Percentiles rank a stretch among this genome's conserved stretches.
Evolutionary conservation across 768 basidiomycete species (phyloP).

Genomic region (Mycena capillaripes): DNA sequence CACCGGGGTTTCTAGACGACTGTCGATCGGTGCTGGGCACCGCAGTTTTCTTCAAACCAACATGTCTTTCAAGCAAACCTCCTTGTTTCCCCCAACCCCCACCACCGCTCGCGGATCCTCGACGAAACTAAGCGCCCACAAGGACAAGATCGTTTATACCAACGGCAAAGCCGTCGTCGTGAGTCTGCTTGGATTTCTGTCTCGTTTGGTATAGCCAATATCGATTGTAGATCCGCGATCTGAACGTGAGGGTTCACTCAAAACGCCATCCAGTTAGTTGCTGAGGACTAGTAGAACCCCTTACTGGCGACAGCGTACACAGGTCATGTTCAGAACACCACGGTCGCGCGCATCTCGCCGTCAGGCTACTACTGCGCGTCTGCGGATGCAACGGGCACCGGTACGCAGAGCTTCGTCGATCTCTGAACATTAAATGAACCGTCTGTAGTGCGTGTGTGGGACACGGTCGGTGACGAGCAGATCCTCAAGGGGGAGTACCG

Average conservation of each 20-base stretch:
- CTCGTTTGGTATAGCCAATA: not conserved
- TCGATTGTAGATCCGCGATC: slow-evolving; percentile 77
- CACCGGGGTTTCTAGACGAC: slow-evolving; percentile 70
- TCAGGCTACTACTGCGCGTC: slow-evolving; percentile 97
- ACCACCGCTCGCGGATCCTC: slow-evolving; percentile 74
- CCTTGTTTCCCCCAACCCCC: slow-evolving; percentile 79
- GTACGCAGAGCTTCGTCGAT: slow-evolving; percentile 54
- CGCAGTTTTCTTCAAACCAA: not conserved
- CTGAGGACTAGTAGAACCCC: slow-evolving; percentile 67
- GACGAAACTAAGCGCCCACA: slow-evolving; percentile 80
- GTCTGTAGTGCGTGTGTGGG: slow-evolving; percentile 90
- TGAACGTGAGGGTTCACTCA: slow-evolving; percentile 68
- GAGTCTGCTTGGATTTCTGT: slow-evolving; percentile 51
- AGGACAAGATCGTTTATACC: slow-evolving; percentile 88
- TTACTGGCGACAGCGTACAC: slow-evolving; percentile 74
- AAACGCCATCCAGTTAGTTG: not conserved
- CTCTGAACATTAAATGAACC: slow-evolving; percentile 9
- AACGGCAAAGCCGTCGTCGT: slow-evolving; percentile 91
- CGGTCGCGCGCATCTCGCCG: slow-evolving; percentile 92
- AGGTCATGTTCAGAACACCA: slow-evolving; percentile 87
- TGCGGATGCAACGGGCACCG: slow-evolving; percentile 85
- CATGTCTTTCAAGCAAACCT: slow-evolving; percentile 60
- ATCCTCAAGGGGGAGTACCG: slow-evolving; percentile 85
- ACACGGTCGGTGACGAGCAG: slow-evolving; percentile 89
- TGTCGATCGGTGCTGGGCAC: slow-evolving; percentile 38